Base-by-base conservation (phyloP, 1,139 yeast genomes). In the Arxiozyma heterogenica region DNA sequence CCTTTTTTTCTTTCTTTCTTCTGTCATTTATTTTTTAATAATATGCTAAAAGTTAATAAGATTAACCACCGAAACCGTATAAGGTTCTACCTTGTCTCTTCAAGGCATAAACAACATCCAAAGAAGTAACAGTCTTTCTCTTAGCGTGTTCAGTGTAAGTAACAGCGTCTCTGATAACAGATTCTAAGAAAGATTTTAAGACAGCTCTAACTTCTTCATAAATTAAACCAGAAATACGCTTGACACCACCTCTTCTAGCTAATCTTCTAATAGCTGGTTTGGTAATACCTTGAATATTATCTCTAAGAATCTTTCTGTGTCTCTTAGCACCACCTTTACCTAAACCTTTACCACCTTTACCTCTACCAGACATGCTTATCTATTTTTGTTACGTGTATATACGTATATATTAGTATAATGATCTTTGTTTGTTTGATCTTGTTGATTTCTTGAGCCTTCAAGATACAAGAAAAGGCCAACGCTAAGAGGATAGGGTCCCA, bases 191-290 rank as follows among this genome's bases (percentile, higher is more conserved):
- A 59, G 95, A 81, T 80, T 91, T 91, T 68, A 93, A 82, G 67
- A 93, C 98, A 65, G 87, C 93, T 81, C 98, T 89, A 71, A 94
- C 96, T 82, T 91, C 97, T 80, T 93, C 98, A 81, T 93, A 93
- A 76, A 93, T 91, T 74, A 91, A 82, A 73, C 96, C 98, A 63
- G 98, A 91, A 71, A 93, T 93, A 86, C 98, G 96, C 86, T 93
- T 93, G 73, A 93, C 98, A 88, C 98, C 98, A 80, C 98, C 98
- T 88, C 98, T 90, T 85, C 98, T 91, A 59, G 98, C 98, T 72
- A 93, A 86, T 87, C 98, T 91, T 82, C 98, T 90, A 75, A 93
- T 93, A 71, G 98, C 98, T 74, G 98, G 98, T 83, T 93, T 93
- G 63, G 98, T 93, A 74, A 93, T 91, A 82, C 98, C 98, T 81